These are phyloP conservation scores for Phaffomyces thermotolerans DNA, from an alignment of 805 yeast genomes.

Conservation along the genomic window DNA sequence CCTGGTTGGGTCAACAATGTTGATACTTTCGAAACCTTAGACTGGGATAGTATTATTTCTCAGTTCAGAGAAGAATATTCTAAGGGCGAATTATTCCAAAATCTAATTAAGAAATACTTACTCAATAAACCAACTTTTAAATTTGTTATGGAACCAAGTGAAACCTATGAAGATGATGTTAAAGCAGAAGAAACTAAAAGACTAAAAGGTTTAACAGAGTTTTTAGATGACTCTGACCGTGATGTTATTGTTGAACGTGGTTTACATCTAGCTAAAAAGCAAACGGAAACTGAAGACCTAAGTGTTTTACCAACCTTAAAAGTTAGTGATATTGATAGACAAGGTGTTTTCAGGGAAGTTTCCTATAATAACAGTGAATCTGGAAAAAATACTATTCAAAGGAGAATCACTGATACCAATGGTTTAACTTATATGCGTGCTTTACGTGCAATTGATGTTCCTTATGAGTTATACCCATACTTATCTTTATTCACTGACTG, in stretches of 20 bases:
- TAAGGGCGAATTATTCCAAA: conserved; percentile 49
- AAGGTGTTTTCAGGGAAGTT: conserved; percentile 35
- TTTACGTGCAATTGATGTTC: conserved; percentile 54
- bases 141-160: conserved; percentile 71
- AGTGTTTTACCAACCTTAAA: conserved; percentile 75
- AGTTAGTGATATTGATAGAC: conserved; percentile 62
- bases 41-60: conserved; percentile 52
- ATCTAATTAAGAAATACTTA: conserved; percentile 47
- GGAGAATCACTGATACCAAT: conserved; percentile 61
- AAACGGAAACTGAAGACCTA: conserved; percentile 62
- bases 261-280: conserved; percentile 49
- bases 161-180: conserved; percentile 42
- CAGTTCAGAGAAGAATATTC: conserved; percentile 57
- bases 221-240: conserved; percentile 49
- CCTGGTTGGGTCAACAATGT: conserved; percentile 80
- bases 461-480: conserved; percentile 55
- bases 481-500: conserved; percentile 75
- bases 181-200: conserved; percentile 50
- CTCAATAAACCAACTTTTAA: conserved; percentile 52
- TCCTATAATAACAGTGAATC: conserved; percentile 22
- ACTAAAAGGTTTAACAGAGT: conserved; percentile 35
- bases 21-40: conserved; percentile 66
- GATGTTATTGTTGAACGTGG: conserved; percentile 56
- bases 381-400: conserved; percentile 26
- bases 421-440: conserved; percentile 76